Evolutionary conservation across 768 basidiomycete species (phyloP), one percentile per base, ranked within the genome.

Genomic region (Lentinula lateritia): DNA sequence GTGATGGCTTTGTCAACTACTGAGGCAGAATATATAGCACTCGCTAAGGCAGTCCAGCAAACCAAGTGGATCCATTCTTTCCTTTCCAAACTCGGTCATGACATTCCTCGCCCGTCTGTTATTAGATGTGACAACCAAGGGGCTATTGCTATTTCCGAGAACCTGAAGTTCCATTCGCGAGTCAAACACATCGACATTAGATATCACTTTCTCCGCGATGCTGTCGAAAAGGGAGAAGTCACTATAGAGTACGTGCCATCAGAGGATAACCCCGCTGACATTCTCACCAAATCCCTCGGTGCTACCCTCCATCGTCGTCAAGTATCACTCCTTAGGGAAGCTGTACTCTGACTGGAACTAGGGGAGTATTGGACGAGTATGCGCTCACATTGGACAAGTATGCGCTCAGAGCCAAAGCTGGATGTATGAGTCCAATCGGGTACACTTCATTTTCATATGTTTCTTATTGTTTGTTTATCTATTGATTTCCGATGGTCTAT

Each of bases 151-250:
- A 58, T 74, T 28, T 13, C 69, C 0, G 59, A 67, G 43, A 61
- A 73, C 35, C 67, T 67, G 7, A 52, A 63, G 7, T 66, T 62
- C 55, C 74, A 77, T 60, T 54, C 23, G 23, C 23, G 23, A 66
- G 61, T 72, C 9, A 75, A 76, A 61, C 77, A 78, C 66, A 78
- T 78, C 60, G 67, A 72, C 41, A 67, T 76, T 16, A 66, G 64
- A 1, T 69, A 70, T 56, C 75, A 77, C 61, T 74, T 65, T 48
- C 64, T 74, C 16, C 67, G 72, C 0, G 63, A 72, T 36, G 10
- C 23, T n/a, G 63, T 77, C n/a, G n/a, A n/a, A 28, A 65, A 63
- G 28, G 15, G 50, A 8, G 61, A 12, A 42, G 6, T 6, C 65
- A 16, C 23, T 1, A n/a, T 66, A 0, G 7, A 15, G 53, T 48